Evolutionary conservation across 306 rosid species (phyloP).

Genomic region (Vigna reflexopilosa): DNA sequence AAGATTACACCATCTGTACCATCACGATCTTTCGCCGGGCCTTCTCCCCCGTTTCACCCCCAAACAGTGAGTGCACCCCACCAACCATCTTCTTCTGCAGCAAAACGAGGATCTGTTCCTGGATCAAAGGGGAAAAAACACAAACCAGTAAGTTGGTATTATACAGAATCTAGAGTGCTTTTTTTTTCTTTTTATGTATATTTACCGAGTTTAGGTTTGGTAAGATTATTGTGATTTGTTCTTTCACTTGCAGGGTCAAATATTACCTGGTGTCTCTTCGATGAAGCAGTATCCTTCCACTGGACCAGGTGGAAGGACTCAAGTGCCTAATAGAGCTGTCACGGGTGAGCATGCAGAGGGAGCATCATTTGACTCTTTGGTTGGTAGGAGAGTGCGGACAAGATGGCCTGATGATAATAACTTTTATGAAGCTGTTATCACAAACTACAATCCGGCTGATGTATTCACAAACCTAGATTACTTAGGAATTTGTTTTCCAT

Average conservation of each 20-base stretch:
- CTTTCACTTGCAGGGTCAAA: constrained; percentile 54
- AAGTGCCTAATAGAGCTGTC: constrained; percentile 67
- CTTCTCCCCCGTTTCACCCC: constrained; percentile 79
- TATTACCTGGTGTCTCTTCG: constrained; percentile 67
- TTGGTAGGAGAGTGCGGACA: constrained; percentile 89
- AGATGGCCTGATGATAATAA: constrained; percentile 98
- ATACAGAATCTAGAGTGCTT: neutral
- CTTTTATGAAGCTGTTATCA: constrained; percentile 94
- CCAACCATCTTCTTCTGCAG: constrained; percentile 86
- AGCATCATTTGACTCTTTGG: constrained; percentile 60
- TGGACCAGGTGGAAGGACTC: constrained; percentile 79
- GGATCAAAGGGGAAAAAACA: constrained; percentile 84
- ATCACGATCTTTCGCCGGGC: constrained; percentile 79
- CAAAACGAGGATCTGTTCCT: constrained; percentile 80
- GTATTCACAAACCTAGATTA: constrained; percentile 50
- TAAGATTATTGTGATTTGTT: constrained; percentile 30
- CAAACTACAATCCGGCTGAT: constrained; percentile 73
- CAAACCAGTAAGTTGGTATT: constrained; percentile 75
- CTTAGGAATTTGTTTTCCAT: constrained; percentile 30
- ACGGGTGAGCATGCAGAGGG: constrained; percentile 70
- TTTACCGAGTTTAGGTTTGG: constrained; percentile 7
- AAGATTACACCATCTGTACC: constrained; percentile 73
- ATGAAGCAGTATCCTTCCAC: constrained; percentile 75
- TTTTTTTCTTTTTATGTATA: constrained; percentile 25
- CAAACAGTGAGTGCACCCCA: constrained; percentile 69